Evolutionary conservation across 2,329 filamentous ascomycete species (phyloP).

Genomic region (Nigrospora osmanthi): DNA sequence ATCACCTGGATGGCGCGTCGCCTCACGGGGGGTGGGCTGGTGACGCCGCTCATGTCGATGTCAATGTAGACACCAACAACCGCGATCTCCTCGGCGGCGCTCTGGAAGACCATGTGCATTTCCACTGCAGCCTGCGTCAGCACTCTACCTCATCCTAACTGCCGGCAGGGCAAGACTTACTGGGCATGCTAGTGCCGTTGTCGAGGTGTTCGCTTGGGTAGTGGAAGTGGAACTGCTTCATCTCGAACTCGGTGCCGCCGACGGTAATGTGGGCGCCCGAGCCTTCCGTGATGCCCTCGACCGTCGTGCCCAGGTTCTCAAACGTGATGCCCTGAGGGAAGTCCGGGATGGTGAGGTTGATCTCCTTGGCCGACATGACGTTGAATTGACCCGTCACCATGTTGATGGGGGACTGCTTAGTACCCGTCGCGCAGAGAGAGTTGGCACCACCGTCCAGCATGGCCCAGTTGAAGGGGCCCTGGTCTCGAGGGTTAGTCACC

Average conservation of each 20-base stretch:
- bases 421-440: constrained; percentile 40
- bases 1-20: constrained; percentile 26
- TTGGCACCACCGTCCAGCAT: constrained; percentile 30
- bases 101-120: constrained; percentile 53
- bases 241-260: constrained; percentile 24
- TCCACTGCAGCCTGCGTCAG: constrained; percentile 27
- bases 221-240: constrained; percentile 43
- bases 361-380: constrained; percentile 19
- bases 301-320: constrained; percentile 50
- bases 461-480: constrained; percentile 26
- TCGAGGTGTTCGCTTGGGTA: constrained; percentile 40
- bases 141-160: neutral
- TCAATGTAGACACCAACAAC: constrained; percentile 37
- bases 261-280: constrained; percentile 25
- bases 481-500: neutral
- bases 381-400: constrained; percentile 28
- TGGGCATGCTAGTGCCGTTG: constrained; percentile 34
- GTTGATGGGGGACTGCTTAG: constrained; percentile 51
- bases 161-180: constrained; percentile 15
- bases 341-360: constrained; percentile 31
- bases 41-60: constrained; percentile 16
- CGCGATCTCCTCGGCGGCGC: constrained; percentile 28
- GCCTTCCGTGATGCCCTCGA: constrained; percentile 46
- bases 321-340: constrained; percentile 35
- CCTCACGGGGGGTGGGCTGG: constrained; percentile 1